phyloP scores from a whole-genome alignment of 495 filamentous ascomycete species.

The Margaritispora aquatica region DNA sequence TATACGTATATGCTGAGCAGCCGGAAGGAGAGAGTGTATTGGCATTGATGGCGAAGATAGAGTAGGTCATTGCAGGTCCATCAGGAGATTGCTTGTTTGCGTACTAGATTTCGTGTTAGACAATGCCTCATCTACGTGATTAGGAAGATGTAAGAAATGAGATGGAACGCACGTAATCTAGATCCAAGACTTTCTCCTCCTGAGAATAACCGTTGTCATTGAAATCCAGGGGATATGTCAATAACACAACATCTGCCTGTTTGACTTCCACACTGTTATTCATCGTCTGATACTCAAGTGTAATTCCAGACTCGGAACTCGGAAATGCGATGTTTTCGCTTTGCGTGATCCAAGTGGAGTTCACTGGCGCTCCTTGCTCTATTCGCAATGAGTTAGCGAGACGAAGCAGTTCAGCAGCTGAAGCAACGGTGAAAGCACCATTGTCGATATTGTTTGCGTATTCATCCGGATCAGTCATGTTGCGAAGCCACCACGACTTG shows the following conservation, averaged over 20 bases:
- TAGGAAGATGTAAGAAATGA: background rate
- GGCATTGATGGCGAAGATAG: constrained; percentile 47
- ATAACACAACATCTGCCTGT: constrained; percentile 52
- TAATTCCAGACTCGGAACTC: constrained; percentile 43
- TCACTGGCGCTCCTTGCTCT: constrained; percentile 18
- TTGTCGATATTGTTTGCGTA: constrained; percentile 57
- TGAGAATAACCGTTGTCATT: constrained; percentile 45
- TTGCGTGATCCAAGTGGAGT: constrained; percentile 33
- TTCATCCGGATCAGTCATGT: constrained; percentile 65
- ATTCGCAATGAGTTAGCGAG: constrained; percentile 15
- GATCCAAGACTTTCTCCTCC: constrained; percentile 41
- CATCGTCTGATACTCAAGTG: constrained; percentile 60
- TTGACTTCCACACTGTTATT: constrained; percentile 51
- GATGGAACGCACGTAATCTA: constrained; percentile 40
- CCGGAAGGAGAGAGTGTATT: constrained; percentile 47
- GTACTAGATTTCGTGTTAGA: constrained; percentile 30
- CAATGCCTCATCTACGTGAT: background rate
- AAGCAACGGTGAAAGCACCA: constrained; percentile 65
- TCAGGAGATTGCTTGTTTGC: constrained; percentile 48
- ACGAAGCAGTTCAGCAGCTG: constrained; percentile 16
- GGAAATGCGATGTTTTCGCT: constrained; percentile 31
- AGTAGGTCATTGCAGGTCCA: constrained; percentile 58
- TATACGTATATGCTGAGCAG: constrained; percentile 51
- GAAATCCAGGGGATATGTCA: constrained; percentile 49
- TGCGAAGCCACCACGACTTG: constrained; percentile 41